Evolutionary conservation across 352 stramenopile species (phyloP), one percentile per base, ranked within the genome.

Genomic region (Phytophthora ramorum): DNA sequence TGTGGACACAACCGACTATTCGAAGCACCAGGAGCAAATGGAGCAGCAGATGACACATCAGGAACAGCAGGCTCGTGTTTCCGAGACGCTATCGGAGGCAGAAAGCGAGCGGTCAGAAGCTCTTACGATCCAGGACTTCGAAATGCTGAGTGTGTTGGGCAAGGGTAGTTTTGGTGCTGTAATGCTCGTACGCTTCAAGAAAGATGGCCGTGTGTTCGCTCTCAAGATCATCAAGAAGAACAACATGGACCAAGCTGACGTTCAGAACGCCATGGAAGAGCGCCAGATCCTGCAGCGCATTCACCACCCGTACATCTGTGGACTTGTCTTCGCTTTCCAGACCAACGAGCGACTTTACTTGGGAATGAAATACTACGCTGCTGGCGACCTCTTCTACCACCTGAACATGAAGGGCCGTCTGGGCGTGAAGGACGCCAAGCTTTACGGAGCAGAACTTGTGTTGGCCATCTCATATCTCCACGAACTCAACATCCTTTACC

Each of bases 221-320:
- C 78, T 96, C 58, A 96, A 96, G 73, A 96, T 96, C 55, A 90
- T 96, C 71, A 94, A 95, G 62, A 96, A 96, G 69, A 91, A 73
- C 32, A 91, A 90, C 53, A 96, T 96, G 89, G 89, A 95, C 62
- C 80, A 82, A 28, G 74, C 81, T 7, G 89, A 96, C 49, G 89
- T 95, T 45, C 69, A 86, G 43, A 96, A 96, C 53, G 89, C 89
- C 0, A 95, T 96, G 81, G 87, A 96, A 63, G 89, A 96, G 61
- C 82, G 89, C 7, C 89, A 96, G 72, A 96, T 96, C 60, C 58
- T 96, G 60, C 89, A 96, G 54, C 85, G 87, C 28, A 91, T 96
- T 67, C 70, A 96, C 62, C 89, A 96, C 58, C 89, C 89, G 58
- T 96, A 95, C 64, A 94, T 96, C 44, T 96, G 87, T 71, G 83